Percentiles rank a stretch among this genome's conserved stretches.
Evolutionary conservation across 805 yeast species (phyloP).

Genomic region (Diddensiella caesifluorescens): DNA sequence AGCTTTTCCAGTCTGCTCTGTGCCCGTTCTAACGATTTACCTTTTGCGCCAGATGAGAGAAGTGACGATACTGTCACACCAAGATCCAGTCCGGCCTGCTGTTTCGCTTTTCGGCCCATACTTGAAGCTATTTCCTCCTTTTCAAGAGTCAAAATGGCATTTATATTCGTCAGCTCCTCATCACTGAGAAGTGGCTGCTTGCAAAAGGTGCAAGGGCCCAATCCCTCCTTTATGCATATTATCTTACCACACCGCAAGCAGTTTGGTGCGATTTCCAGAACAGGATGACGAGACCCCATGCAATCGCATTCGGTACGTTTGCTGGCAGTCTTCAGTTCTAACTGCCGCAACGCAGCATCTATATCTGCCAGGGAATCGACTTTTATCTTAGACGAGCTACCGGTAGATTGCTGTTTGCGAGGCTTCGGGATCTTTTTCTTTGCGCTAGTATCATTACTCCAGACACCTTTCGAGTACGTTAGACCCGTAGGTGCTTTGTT

Average conservation of each 20-base stretch:
- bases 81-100: constrained; percentile 34
- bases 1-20: constrained; percentile 67
- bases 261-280: constrained; percentile 86
- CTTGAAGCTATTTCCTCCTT: constrained; percentile 35
- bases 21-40: constrained; percentile 61
- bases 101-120: constrained; percentile 34
- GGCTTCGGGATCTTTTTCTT: constrained; percentile 2
- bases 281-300: constrained; percentile 82
- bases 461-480: constrained; percentile 16
- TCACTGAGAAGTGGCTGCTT: constrained; percentile 57
- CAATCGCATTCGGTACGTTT: constrained; percentile 58
- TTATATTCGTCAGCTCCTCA: constrained; percentile 53
- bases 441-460: constrained; percentile 8
- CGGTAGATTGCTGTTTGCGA: not conserved
- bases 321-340: constrained; percentile 37
- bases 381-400: constrained; percentile 30
- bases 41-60: constrained; percentile 33
- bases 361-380: constrained; percentile 57
- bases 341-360: constrained; percentile 53
- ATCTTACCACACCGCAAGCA: constrained; percentile 93
- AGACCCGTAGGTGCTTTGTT: not conserved
- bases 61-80: constrained; percentile 14
- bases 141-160: constrained; percentile 56
- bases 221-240: constrained; percentile 83
- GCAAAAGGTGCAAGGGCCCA: constrained; percentile 85